Evolutionary conservation across 768 basidiomycete genomes (phyloP).

Genomic region (Trametes cubensis): DNA sequence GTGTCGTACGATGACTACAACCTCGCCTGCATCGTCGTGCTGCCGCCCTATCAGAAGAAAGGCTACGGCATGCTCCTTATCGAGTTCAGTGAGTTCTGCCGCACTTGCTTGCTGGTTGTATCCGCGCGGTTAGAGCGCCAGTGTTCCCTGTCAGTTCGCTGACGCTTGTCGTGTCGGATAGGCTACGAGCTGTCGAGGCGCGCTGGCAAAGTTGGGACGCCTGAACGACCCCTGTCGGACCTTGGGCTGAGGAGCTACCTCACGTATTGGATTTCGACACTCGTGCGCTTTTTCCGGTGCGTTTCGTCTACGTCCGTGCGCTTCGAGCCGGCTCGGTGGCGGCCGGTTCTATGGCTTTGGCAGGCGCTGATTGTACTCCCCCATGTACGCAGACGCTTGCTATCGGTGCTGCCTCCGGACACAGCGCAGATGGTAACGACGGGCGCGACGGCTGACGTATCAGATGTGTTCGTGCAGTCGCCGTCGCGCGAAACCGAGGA

Average conservation of each 20-base stretch:
- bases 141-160: neutral
- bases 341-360: no score
- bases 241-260: conserved; percentile 91
- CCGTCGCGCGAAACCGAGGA: conserved; percentile 26
- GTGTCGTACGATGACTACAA: conserved; percentile 96
- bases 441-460: conserved; percentile 34
- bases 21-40: conserved; percentile 92
- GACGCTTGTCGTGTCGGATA: conserved; percentile 34
- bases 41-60: conserved; percentile 89
- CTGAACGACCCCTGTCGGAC: conserved; percentile 93
- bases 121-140: neutral
- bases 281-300: conserved; percentile 83
- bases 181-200: conserved; percentile 92
- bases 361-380: neutral
- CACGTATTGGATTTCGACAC: conserved; percentile 81
- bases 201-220: conserved; percentile 81
- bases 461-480: conserved; percentile 34
- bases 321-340: neutral
- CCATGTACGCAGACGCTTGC: conserved; percentile 46
- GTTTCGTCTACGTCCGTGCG: conserved; percentile 8
- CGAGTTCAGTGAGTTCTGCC: conserved; percentile 80
- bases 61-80: conserved; percentile 96
- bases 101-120: neutral
- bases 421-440: conserved; percentile 46
- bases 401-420: conserved; percentile 63